Conservation (phyloP, 768 basidiomycete genomes). For the Suillus subluteus region DNA sequence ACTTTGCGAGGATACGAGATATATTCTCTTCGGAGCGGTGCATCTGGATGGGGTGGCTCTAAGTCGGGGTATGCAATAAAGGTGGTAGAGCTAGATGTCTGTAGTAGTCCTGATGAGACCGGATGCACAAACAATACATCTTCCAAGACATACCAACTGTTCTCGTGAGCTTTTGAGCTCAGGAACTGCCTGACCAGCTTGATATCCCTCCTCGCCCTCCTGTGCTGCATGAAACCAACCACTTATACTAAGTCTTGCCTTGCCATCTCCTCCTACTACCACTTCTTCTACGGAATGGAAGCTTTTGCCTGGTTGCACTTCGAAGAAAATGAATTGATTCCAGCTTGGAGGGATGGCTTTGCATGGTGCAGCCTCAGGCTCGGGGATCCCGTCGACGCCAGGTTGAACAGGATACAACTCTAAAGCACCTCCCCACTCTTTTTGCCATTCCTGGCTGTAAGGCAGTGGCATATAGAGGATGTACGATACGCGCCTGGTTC, state of each 20-base stretch:
- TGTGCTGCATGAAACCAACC: constrained; percentile 98
- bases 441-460: constrained; percentile 74
- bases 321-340: constrained; percentile 89
- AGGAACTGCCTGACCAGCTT: constrained; percentile 46
- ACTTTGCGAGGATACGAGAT: constrained; percentile 77
- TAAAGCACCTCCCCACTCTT: constrained; percentile 90
- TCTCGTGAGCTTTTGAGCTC: constrained; percentile 82
- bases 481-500: constrained; percentile 90
- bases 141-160: constrained; percentile 74
- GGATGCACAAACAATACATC: constrained; percentile 11
- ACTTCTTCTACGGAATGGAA: constrained; percentile 99
- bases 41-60: constrained; percentile 54
- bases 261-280: constrained; percentile 73
- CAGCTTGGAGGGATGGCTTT: constrained; percentile 79
- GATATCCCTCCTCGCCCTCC: constrained; percentile 88
- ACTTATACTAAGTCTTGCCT: constrained; percentile 83
- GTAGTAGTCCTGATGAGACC: constrained; percentile 18
- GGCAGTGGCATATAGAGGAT: constrained; percentile 95
- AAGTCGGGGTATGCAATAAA: constrained; percentile 59
- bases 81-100: constrained; percentile 65
- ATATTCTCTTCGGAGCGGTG: constrained; percentile 59
- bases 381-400: constrained; percentile 60
- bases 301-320: constrained; percentile 93
- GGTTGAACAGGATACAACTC: constrained; percentile 83
- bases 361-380: constrained; percentile 66